Evolutionary conservation across 257 asterid genomes (phyloP), one percentile per base, ranked within the genome.

Genomic region (Knoxia roxburghii): DNA sequence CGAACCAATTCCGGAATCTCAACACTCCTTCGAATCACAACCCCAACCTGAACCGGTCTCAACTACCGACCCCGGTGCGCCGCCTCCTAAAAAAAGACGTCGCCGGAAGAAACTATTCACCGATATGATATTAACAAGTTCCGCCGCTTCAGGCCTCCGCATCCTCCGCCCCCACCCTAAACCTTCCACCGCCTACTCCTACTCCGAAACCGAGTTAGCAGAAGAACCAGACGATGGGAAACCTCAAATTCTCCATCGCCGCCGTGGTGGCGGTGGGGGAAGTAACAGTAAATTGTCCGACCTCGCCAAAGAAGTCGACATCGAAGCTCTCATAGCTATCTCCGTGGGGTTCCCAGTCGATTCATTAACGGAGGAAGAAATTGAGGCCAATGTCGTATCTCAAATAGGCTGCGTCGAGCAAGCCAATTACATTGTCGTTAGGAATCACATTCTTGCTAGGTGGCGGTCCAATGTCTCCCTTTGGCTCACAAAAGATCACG

Each of bases 261-360:
- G 80, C 60, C 77, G 86, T 46, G 85, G 95, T 59, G 56, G 51
- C 66, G 18, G 59, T 27, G 58, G 56, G 30, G 70, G 67, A 26
- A 37, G 62, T 50, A 40, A 40, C 69, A 75, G 77, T 78, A 88
- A 63, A 73, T 75, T 73, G 72, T 52, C 95, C 41, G 97, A 92
- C 72, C 83, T 89, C 29, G 86, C 87, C 4, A 88, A 93, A 70
- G 99, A 93, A 73, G 90, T 93, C 64, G 97, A 93, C 67, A 77
- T 85, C 30, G 99, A 93, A 64, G 95, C 99, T 65, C 82, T 93
- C 21, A 93, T 93, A 71, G 96, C 99, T 13, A 88, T 86, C 24
- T 93, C 99, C 23, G 99, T 93, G 1, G 97, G 99, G 10, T 93
- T 93, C 70, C 99, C 97, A 1, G 96, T 88, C 13, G 99, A 93